Evolutionary conservation across 2,329 filamentous ascomycete species (phyloP), one percentile per base, ranked within the genome.

Genomic region (Onygena corvina): DNA sequence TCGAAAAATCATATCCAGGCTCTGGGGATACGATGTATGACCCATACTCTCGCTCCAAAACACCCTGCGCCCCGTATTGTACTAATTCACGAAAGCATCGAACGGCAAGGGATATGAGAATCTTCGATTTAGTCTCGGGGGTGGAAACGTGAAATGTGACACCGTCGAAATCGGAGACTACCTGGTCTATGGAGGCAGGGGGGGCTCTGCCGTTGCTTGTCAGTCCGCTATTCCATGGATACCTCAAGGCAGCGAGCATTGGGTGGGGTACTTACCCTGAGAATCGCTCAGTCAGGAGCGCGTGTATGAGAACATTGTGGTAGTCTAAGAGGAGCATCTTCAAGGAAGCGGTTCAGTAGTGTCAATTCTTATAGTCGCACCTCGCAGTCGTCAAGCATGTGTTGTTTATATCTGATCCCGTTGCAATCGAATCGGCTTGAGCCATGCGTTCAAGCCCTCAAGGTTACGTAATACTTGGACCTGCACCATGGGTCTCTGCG

Each of bases 81-180:
- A 96, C 77, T 35, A 99, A 77, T 66, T 99, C 93, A 58, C 80
- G 77, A 73, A 83, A 99, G 74, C 92, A 99, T 72, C 90, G 85
- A 67, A 99, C 87, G 67, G 87, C 81, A 61, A 98, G 84, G 18
- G 92, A 98, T 52, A 99, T 81, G 47, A 94, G 77, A 57, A 99
- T 95, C 71, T 93, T 87, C 46, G 86, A 83, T 76, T 96, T 96
- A 54, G 81, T 74, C 67, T 94, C 88, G 52, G 90, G 92, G 1
- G 92, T 98, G 31, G 90, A 96, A 63, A 98, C 89, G 70, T 98
- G 92, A 71, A 96, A 99, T 58, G 86, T 94, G 60, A 96, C 92
- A 65, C 90, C 90, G 71, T 98, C 93, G 65, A 99, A 99, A 71
- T 99, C 92, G 65, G 90, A 96, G 55, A 95, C 87, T 55, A 94